Evolutionary conservation across 2,329 filamentous ascomycete genomes (phyloP), one percentile per base, ranked within the genome.

Genomic region (Aspergillus felis): DNA sequence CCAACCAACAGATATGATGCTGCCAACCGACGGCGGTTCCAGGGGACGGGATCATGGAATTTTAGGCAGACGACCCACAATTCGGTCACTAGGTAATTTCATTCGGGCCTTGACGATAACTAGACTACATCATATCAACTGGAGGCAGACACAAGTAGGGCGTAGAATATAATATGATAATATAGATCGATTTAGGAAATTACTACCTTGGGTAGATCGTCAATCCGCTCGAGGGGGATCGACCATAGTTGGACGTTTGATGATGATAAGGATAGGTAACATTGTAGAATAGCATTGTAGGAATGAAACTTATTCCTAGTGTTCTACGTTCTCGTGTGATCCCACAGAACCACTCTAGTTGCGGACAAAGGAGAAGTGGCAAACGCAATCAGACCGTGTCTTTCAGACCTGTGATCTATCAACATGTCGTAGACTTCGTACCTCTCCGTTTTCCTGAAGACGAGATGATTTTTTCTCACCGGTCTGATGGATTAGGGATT

Each of bases 21-120:
- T 38, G 46, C 42, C 56, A 62, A 27, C 55, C 59, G 59, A 56
- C 53, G 54, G 61, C 38, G 50, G 57, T 61, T 57, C 61, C 61
- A 64, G 51, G 57, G 51, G 60, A 60, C 58, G 57, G 63, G 61
- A 64, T 60, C 54, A 53, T 51, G 60, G 46, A 58, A 61, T 53
- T 52, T 52, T 60, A 56, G 55, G 48, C 41, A 10, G n/a, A 44
- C n/a, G n/a, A 44, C 22, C 41, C n/a, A 44, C n/a, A 44, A 17
- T 44, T 4, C 41, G n/a, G 12, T 6, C 32, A 22, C 2, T 22
- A 29, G 17, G 20, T 22, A 1, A 44, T 38, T 17, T 38, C 32
- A 7, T 38, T 12, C 14, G 3, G 32, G 14, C 7, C 32, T 3
- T 38, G 32, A 38, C 14, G 14, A 35, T 3, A 35, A 38, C 5